Evolutionary conservation across 495 filamentous ascomycete species (phyloP), one percentile per base, ranked within the genome.

Genomic region (Elasticomyces elasticus): DNA sequence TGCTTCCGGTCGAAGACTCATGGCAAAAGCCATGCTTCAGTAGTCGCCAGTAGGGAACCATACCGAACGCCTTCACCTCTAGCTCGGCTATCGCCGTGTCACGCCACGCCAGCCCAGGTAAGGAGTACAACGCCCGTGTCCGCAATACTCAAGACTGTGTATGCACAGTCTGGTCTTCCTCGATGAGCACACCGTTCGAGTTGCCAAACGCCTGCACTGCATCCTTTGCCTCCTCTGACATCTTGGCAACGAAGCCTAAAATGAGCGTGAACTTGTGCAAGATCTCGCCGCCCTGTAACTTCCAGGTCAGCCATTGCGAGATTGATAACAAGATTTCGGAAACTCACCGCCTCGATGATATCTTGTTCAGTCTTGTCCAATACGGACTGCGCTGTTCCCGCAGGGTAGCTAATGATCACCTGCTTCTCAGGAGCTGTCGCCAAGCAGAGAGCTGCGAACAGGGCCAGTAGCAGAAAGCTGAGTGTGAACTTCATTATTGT

Each of bases 361-460:
- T 80, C 80, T 28, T 82, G 70, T 72, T 82, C 94, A 33, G 85
- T 87, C 46, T 84, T 64, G 13, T 78, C 69, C 22, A 94, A 61
- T 19, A 92, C 72, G 23, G 72, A 75, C 49, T 84, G 73, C 15
- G 89, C 85, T 6, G 87, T 91, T 46, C 81, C 74, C 35, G 79
- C 70, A 23, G 83, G 81, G 66, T 87, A 95, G 62, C 77, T 85
- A 63, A 95, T 74, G 55, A 94, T 78, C 47, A 91, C 79, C 45
- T 83, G 79, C 63, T 89, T 87, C 55, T 83, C 76, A 30, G 38
- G 47, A 20, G 28, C 9, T 19, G 50, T 37, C 1, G 49, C 35
- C 7, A 46, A 20, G 30, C 13, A 37, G 19, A 58, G 24, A n/a
- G 31, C 30, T 1, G 38, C 43, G 13, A 61, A 41, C 15, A 61